Base-by-base conservation (phyloP, 805 yeast genomes). In the Yamadazyma scolyti region DNA sequence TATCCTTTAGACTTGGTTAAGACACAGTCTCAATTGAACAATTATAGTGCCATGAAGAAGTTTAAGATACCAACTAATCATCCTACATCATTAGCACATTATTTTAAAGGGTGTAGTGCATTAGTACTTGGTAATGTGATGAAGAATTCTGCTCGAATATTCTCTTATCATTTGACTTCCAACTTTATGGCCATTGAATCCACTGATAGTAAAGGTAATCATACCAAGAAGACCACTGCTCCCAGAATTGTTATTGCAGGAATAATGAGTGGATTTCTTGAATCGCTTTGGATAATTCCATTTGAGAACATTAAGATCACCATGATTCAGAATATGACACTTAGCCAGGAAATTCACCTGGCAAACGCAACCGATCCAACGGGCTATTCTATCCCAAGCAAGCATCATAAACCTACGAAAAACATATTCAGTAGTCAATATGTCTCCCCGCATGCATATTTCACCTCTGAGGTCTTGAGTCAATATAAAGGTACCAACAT, bases 181-280 rank as follows among this genome's bases (percentile, higher is more conserved):
- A 73, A 77, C 47, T 74, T 83, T 52, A 63, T 75, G 83, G 68
- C 79, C 3, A 74, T 61, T 9, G 72, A 65, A 5, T 39, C 53
- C 6, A 52, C 48, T 33, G 54, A 48, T 24, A 39, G 39, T 3
- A 31, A 42, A 4, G 56, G 52, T 6, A 33, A 73, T 17, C 72
- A 68, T 12, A 59, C 57, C 31, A 75, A 78, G n/a, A 71, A 77
- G 40, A 69, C 86, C 3, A 70, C 80, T 6, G 94, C 94, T 1
- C 90, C 94, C 7, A 69, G 87, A 46, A 71, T 86, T 23, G 83
- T 86, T 6, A 77, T 83, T 36, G 96, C 96, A 3, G 96, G 95
- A 7, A 68, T 71, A 2, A 73, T 86, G 64, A 83, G 95, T 4
- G 97, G 95, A 2, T 68, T 82, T 35, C 61, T 80, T 25, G 97